Percentiles rank a stretch among this genome's conserved stretches.
Conservation (phyloP, 1,284 basidiomycete genomes). For the Microbotryomycetes sp. region DNA sequence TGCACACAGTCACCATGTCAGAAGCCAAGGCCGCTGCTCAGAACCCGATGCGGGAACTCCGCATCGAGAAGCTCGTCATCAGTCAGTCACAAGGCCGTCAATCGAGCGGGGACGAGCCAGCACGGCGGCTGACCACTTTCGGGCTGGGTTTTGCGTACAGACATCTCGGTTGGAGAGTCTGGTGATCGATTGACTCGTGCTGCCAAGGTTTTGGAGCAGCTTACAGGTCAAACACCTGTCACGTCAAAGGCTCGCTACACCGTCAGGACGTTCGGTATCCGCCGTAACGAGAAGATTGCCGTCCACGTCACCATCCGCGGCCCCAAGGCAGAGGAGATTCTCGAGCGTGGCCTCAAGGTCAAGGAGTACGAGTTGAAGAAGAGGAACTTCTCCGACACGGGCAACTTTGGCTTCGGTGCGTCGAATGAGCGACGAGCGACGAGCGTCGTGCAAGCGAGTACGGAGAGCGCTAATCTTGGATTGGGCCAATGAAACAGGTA, state of each 20-base stretch:
- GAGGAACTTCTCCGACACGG: conserved; percentile 93
- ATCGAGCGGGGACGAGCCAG: background rate
- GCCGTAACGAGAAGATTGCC: conserved; percentile 99
- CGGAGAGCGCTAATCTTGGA: background rate
- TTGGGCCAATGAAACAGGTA: background rate
- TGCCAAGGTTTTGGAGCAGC: conserved; percentile 98
- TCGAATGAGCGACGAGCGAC: background rate
- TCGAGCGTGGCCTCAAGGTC: conserved; percentile 98
- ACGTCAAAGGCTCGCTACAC: conserved; percentile 99
- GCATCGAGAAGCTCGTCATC: conserved; percentile 99
- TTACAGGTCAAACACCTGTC: conserved; percentile 98
- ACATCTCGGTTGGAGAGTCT: conserved; percentile 99
- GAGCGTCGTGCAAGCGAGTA: background rate
- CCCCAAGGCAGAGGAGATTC: conserved; percentile 98
- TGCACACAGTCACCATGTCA: conserved; percentile 14
- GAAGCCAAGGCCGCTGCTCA: conserved; percentile 28
- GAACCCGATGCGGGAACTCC: conserved; percentile 57
- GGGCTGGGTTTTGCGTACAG: conserved; percentile 44
- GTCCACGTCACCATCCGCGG: conserved; percentile 99
- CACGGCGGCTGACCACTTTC: background rate
- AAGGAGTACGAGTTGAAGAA: conserved; percentile 95
- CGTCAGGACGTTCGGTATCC: conserved; percentile 97
- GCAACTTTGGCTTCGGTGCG: conserved; percentile 95
- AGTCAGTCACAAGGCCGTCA: conserved; percentile 55
- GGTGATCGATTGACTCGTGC: conserved; percentile 98